A percentile compares a stretch with the other conserved stretches of the same genome.
phyloP scores from a whole-genome alignment of 805 yeast genomes.

The Metschnikowia drakensbergensis region DNA sequence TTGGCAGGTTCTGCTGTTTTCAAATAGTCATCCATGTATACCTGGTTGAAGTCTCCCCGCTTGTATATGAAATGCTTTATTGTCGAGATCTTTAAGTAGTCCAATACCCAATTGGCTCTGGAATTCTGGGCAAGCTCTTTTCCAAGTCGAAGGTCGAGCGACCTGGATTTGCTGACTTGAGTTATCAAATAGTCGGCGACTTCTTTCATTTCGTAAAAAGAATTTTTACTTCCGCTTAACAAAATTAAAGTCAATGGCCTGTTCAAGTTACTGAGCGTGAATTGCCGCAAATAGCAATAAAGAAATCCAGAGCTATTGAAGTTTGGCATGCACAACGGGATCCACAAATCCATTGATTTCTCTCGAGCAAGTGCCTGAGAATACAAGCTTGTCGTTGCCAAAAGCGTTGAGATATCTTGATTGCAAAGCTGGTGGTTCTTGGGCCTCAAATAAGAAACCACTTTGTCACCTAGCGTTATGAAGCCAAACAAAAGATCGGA shows the following conservation, averaged over 20 bases:
- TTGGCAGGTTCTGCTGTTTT: constrained; percentile 15
- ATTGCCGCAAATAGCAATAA: constrained; percentile 65
- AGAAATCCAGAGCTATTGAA: constrained; percentile 87
- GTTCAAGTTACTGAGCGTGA: constrained; percentile 18
- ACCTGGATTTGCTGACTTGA: constrained; percentile 22
- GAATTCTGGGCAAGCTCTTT: constrained; percentile 21
- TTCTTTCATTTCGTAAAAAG: constrained; percentile 71
- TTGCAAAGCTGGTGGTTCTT: constrained; percentile 74
- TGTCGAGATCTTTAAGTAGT: constrained; percentile 29
- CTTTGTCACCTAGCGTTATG: constrained; percentile 55
- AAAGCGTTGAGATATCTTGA: constrained; percentile 71
- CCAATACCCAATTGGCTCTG: constrained; percentile 3
- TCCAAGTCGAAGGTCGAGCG: constrained; percentile 20
- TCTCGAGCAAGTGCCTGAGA: constrained; percentile 35
- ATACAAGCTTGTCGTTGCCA: constrained; percentile 55
- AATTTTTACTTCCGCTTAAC: constrained; percentile 67
- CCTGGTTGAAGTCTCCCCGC: constrained; percentile 65
- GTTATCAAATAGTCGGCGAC: constrained; percentile 50
- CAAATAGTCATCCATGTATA: constrained; percentile 41
- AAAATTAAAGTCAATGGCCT: constrained; percentile 41
- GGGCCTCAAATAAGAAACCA: constrained; percentile 73
- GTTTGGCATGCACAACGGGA: constrained; percentile 87
- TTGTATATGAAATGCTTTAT: constrained; percentile 81
- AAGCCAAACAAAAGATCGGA: constrained; percentile 70
- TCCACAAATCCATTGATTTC: constrained; percentile 77